phyloP scores from a whole-genome alignment of 2,329 filamentous ascomycete genomes.

The Nectriaceae sp. region DNA sequence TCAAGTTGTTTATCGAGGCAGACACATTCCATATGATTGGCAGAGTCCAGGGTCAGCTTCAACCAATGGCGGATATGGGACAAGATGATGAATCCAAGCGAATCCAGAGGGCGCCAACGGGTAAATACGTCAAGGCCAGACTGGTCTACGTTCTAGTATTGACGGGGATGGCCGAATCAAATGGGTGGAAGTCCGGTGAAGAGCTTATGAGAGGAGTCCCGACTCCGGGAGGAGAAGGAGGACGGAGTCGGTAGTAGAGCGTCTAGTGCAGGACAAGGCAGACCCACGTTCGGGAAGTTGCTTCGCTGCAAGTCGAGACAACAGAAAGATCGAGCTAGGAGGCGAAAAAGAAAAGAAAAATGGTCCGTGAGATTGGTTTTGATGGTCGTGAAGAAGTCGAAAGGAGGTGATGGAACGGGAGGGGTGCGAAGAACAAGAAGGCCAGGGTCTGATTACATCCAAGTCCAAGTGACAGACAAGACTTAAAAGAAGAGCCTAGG shows the following conservation, averaged over 20 bases:
- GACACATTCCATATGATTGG: conserved; percentile 36
- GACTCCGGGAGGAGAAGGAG: conserved; percentile 27
- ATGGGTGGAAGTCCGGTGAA: conserved; percentile 17
- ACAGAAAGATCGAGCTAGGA: conserved; percentile 18
- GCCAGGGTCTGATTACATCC: conserved; percentile 27
- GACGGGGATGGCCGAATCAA: conserved; percentile 14
- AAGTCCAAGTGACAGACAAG: conserved; percentile 14
- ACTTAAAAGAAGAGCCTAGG: conserved; percentile 22
- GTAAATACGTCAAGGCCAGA: conserved; percentile 29
- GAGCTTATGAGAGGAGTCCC: conserved; percentile 20
- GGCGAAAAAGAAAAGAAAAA: conserved; percentile 29
- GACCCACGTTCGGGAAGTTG: conserved; percentile 33
- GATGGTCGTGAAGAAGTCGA: conserved; percentile 20
- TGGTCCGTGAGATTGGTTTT: conserved; percentile 22
- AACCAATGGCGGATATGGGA: conserved; percentile 37
- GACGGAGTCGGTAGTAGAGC: conserved; percentile 23
- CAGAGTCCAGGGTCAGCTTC: conserved; percentile 29
- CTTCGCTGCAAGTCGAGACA: conserved; percentile 24
- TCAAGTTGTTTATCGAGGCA: conserved; percentile 32
- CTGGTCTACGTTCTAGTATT: conserved; percentile 21
- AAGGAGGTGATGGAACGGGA: conserved; percentile 27
- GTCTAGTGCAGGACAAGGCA: conserved; percentile 28
- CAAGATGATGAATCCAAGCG: conserved; percentile 20
- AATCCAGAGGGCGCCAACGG: conserved; percentile 32
- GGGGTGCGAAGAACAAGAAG: conserved; percentile 23